These are phyloP conservation scores for Teunomyces funiuensis DNA, from an alignment of 805 yeast species.

Conservation along the genomic window DNA sequence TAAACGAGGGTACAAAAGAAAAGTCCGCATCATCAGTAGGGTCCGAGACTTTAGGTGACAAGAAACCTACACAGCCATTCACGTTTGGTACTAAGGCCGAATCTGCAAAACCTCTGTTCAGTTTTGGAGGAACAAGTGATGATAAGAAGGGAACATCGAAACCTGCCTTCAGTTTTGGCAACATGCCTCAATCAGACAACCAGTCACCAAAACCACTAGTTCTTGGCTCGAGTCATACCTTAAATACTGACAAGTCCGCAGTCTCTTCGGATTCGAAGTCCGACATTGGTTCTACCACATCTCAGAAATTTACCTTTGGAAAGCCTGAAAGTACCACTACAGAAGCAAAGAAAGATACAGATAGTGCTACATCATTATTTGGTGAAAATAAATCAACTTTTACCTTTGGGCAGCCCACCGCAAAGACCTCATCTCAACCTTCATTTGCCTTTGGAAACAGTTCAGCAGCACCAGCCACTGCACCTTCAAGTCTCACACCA, in stretches of 20 bases:
- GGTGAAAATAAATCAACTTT: background rate
- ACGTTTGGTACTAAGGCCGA: too few species aligned
- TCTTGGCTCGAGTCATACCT: background rate
- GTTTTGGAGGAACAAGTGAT: background rate
- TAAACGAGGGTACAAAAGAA: too few species aligned
- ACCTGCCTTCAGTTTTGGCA: background rate
- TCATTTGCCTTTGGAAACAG: background rate
- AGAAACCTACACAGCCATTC: too few species aligned
- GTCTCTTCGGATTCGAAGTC: background rate
- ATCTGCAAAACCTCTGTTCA: background rate
- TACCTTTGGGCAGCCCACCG: conserved; percentile 1
- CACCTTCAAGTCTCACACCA: conserved; percentile 1
- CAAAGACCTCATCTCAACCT: background rate
- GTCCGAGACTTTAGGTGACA: too few species aligned
- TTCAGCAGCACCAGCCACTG: background rate
- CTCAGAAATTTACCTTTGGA: conserved; percentile 11
- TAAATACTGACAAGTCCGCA: background rate
- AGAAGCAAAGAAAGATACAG: background rate
- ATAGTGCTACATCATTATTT: background rate
- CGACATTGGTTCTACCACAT: background rate
- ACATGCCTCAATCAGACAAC: too few species aligned
- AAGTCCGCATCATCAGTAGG: too few species aligned
- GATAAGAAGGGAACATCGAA: background rate
- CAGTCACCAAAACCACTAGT: background rate
- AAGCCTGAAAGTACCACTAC: background rate